A percentile compares a stretch with the other conserved stretches of the same genome.
phyloP scores from a whole-genome alignment of 257 asterid species.

The Knoxia roxburghii region DNA sequence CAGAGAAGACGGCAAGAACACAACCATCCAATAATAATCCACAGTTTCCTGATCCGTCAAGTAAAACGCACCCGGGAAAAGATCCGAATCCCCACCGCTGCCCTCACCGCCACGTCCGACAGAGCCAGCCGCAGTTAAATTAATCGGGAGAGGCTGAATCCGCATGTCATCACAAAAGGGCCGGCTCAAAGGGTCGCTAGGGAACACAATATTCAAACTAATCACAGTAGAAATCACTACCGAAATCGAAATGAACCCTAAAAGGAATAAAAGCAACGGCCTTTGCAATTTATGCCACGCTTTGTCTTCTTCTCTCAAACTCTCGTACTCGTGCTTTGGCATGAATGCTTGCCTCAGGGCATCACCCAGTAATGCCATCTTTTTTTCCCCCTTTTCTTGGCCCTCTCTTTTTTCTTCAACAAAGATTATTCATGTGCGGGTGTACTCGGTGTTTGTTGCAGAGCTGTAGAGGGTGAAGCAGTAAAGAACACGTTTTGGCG shows the following conservation, averaged over 20 bases:
- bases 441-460: not conserved
- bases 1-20: conserved; percentile 64
- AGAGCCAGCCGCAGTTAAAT: conserved; percentile 39
- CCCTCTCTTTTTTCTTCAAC: not conserved
- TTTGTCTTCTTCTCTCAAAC: conserved; percentile 80
- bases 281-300: conserved; percentile 68
- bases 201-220: conserved; percentile 72
- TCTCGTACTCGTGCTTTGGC: conserved; percentile 88
- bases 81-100: conserved; percentile 52
- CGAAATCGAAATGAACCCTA: conserved; percentile 42
- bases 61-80: conserved; percentile 58
- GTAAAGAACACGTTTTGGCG: not conserved
- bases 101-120: conserved; percentile 4
- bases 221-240: conserved; percentile 50
- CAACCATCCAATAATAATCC: conserved; percentile 95
- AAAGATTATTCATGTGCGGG: not conserved
- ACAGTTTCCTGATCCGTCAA: conserved; percentile 91
- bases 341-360: conserved; percentile 93
- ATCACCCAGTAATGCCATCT: conserved; percentile 56
- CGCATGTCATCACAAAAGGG: conserved; percentile 84
- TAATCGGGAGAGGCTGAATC: conserved; percentile 71
- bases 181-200: conserved; percentile 54
- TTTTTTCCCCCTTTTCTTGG: not conserved
- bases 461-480: conserved; percentile 3
- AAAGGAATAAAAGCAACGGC: conserved; percentile 31